Evolutionary conservation across 2,329 filamentous ascomycete species (phyloP).

Genomic region (Rhinocladiella similis): DNA sequence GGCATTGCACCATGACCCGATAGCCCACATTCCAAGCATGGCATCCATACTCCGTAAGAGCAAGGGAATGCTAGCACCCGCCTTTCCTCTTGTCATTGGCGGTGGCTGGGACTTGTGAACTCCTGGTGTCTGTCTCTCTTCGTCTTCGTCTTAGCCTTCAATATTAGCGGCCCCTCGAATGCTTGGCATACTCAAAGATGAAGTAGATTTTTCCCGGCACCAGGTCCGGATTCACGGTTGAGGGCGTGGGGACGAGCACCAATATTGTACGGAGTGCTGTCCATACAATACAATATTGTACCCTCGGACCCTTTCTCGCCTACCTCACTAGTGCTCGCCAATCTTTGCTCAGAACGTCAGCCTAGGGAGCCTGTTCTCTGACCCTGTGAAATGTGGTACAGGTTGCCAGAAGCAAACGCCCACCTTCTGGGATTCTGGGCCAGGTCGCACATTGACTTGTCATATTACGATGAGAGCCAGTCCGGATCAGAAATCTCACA

Average conservation of each 20-base stretch:
- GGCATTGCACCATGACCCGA: neutral
- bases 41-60: neutral
- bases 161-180: neutral
- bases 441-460: neutral
- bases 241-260: neutral
- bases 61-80: neutral
- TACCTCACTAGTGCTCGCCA: too few relatives aligned
- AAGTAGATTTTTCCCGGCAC: neutral
- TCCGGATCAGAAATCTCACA: neutral
- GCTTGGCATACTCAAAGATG: slow-evolving; percentile 3
- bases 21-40: neutral
- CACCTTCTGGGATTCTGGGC: neutral
- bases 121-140: too few relatives aligned
- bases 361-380: too few relatives aligned
- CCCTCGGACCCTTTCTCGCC: neutral
- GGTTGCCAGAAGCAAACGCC: neutral
- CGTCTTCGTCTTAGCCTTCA: neutral
- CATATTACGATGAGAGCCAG: neutral
- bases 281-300: too few relatives aligned
- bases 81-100: neutral
- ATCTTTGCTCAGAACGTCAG: too few relatives aligned
- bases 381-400: neutral
- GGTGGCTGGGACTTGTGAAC: too few relatives aligned
- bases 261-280: too few relatives aligned
- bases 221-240: neutral